Percentiles rank a stretch among this genome's conserved stretches.
Conservation (phyloP, 2,329 filamentous ascomycete species). For the Ustilaginoidea virens region DNA sequence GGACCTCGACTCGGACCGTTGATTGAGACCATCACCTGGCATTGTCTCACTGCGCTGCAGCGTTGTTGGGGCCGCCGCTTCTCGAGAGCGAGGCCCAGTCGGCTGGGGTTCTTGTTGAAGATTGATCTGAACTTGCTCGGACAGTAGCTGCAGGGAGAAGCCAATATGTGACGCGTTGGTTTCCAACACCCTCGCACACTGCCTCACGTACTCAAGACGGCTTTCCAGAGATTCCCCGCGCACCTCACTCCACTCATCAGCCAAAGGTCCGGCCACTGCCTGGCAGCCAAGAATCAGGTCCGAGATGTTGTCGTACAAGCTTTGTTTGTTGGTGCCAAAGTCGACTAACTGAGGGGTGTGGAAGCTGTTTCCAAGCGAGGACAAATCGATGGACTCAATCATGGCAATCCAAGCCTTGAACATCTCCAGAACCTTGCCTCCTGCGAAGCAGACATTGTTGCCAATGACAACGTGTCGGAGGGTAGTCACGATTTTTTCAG, state of each 20-base stretch:
- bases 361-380: slow-evolving; percentile 59
- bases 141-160: slow-evolving; percentile 74
- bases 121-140: slow-evolving; percentile 58
- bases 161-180: slow-evolving; percentile 76
- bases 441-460: slow-evolving; percentile 67
- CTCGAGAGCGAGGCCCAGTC: slow-evolving; percentile 24
- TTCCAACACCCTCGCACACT: slow-evolving; percentile 66
- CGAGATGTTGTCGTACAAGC: slow-evolving; percentile 81
- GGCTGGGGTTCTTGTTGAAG: slow-evolving; percentile 21
- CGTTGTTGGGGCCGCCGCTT: slow-evolving; percentile 30
- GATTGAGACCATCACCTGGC: slow-evolving; percentile 38
- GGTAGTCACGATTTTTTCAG: slow-evolving; percentile 69
- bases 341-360: slow-evolving; percentile 77
- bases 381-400: slow-evolving; percentile 83
- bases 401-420: slow-evolving; percentile 83
- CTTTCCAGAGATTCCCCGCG: slow-evolving; percentile 80
- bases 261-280: slow-evolving; percentile 76
- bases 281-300: slow-evolving; percentile 82
- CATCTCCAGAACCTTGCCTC: slow-evolving; percentile 67
- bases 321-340: slow-evolving; percentile 83
- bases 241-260: slow-evolving; percentile 92
- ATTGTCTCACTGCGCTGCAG: slow-evolving; percentile 43
- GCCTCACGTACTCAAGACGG: slow-evolving; percentile 64
- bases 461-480: slow-evolving; percentile 66
- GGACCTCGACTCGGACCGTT: slow-evolving; percentile 38